These are phyloP conservation scores for Rosa persica DNA, from an alignment of 306 rosid species.

Conservation along the genomic window DNA sequence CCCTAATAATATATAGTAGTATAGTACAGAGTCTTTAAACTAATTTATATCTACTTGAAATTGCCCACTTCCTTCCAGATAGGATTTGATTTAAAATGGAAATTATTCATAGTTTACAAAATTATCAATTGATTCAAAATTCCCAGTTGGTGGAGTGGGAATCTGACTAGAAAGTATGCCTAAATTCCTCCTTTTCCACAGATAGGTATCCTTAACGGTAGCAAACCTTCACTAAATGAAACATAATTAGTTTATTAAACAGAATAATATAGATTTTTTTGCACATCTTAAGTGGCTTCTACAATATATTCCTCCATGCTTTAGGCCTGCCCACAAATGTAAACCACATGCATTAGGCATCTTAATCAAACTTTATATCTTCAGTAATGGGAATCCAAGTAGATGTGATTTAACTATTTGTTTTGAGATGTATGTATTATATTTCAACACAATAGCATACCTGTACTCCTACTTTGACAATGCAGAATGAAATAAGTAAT, in stretches of 20 bases:
- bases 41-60: conserved; percentile 23
- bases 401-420: neutral
- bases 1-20: conserved; percentile 23
- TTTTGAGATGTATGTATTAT: conserved; percentile 11
- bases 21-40: neutral
- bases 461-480: conserved; percentile 25
- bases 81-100: conserved; percentile 33
- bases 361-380: conserved; percentile 34
- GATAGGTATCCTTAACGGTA: conserved; percentile 64
- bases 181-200: conserved; percentile 26
- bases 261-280: neutral
- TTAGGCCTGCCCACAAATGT: conserved; percentile 31
- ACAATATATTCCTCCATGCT: conserved; percentile 22
- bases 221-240: conserved; percentile 41
- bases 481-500: neutral
- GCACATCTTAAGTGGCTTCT: conserved; percentile 19
- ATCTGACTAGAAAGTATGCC: conserved; percentile 42
- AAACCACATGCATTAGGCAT: conserved; percentile 56
- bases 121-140: conserved; percentile 5
- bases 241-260: conserved; percentile 20
- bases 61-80: conserved; percentile 39
- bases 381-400: conserved; percentile 33
- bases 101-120: conserved; percentile 11
- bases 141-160: conserved; percentile 31
- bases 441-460: conserved; percentile 24